Conservation (phyloP, 768 basidiomycete genomes). For the Leccinum longicurvipes region DNA sequence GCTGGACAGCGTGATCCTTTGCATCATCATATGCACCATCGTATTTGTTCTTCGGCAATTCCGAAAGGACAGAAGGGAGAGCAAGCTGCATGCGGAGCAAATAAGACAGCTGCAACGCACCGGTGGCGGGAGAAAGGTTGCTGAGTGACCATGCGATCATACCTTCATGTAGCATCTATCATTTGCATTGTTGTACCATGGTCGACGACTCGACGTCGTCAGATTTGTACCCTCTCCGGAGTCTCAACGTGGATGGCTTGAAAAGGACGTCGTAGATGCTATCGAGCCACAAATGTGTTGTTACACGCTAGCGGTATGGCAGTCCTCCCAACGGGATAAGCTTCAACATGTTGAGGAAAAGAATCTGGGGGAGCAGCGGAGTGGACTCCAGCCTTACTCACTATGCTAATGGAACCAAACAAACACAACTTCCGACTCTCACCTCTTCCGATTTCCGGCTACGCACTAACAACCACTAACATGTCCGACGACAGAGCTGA, state of each 20-base stretch:
- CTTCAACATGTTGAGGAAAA: no score
- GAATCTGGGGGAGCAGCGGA: no score
- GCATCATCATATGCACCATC: conserved; percentile 15
- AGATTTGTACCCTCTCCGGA: no score
- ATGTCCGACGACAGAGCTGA: conserved; percentile 36
- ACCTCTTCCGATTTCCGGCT: background rate
- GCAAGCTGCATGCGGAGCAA: conserved; percentile 14
- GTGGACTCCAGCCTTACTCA: no score
- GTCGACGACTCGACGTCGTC: no score
- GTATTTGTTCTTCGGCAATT: conserved; percentile 14
- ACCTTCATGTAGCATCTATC: background rate
- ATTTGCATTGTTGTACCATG: background rate
- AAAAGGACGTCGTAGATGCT: no score
- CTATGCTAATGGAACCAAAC: conserved; percentile 3
- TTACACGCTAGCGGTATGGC: background rate
- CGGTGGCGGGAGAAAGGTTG: background rate
- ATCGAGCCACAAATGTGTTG: background rate
- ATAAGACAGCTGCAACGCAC: conserved; percentile 6
- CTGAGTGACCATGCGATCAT: conserved; percentile 3
- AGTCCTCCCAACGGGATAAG: background rate
- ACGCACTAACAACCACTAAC: background rate
- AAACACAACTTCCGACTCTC: conserved; percentile 7
- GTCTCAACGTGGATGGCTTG: no score
- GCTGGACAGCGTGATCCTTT: conserved; percentile 3
- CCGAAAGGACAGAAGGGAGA: conserved; percentile 21